Evolutionary conservation across 177 flowering plant species (phyloP).

Genomic region (Vitis hybrid): DNA sequence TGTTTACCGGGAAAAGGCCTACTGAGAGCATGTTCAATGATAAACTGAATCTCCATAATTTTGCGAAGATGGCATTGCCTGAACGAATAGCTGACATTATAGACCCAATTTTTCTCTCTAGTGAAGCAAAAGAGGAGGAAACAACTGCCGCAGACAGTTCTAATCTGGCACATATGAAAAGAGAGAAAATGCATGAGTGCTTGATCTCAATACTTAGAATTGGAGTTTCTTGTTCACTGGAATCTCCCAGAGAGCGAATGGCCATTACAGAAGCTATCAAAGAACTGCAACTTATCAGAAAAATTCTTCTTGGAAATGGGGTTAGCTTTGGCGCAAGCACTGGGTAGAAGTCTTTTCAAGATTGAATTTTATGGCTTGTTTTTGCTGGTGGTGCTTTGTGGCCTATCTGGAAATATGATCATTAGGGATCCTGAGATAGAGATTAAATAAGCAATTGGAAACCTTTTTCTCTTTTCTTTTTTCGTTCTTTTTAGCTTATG

Average conservation of each 20-base stretch:
- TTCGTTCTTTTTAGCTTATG: too few relatives aligned
- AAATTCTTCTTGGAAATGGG: neutral
- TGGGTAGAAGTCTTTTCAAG: neutral
- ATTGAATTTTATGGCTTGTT: too few relatives aligned
- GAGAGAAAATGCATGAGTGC: conserved; percentile 12
- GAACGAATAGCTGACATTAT: neutral
- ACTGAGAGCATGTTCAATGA: conserved; percentile 10
- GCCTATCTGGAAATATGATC: too few relatives aligned
- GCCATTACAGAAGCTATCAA: conserved; percentile 8
- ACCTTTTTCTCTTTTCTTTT: too few relatives aligned
- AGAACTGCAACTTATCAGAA: conserved; percentile 2
- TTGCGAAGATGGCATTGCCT: conserved; percentile 2
- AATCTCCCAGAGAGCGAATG: conserved; percentile 6
- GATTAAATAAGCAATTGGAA: too few relatives aligned
- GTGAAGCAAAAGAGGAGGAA: neutral
- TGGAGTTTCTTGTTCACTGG: conserved; percentile 14
- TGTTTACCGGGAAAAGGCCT: conserved; percentile 16
- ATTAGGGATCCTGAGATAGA: too few relatives aligned
- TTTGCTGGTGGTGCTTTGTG: too few relatives aligned
- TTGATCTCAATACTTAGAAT: neutral
- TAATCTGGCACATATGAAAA: conserved; percentile 7
- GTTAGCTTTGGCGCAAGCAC: neutral
- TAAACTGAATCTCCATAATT: conserved; percentile 6
- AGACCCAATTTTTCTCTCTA: conserved; percentile 5
- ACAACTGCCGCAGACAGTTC: neutral